Base-by-base conservation (phyloP, 148 eudicot genomes). In the Beta vulgaris region DNA sequence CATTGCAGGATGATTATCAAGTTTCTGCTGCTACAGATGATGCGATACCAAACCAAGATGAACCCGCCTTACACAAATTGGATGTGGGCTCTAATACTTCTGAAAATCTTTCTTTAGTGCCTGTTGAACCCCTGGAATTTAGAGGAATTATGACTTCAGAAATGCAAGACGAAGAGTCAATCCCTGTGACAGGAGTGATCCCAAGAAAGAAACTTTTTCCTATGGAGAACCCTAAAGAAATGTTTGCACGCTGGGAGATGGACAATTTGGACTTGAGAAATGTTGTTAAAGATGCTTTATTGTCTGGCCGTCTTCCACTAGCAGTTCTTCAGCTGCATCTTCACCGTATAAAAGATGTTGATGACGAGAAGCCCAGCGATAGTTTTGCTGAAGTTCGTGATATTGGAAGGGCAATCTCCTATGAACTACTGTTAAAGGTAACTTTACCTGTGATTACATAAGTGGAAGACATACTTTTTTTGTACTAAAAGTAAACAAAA, bases 291-390 rank as follows among this genome's bases (percentile, higher is more conserved):
- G 98, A 94, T 80, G 98, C 98, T 63, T 77, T 94, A 73, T 74
- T 87, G 69, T 90, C 97, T 82, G 97, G 96, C 21, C 98, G 98
- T 69, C 93, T 94, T 82, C 98, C 98, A 69, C 71, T 94, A 73
- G 98, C 98, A 46, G 98, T 94, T 74, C 97, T 94, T 74, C 91
- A 91, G 73, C 80, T 94, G 85, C 98, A 94, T 89, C 96, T 92
- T 81, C 93, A 82, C 77, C 87, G 79, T 69, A 34, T 61, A 53
- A 87, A 76, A 81, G 84, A 80, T 75, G 86, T 70, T 44, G 72
- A 83, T 75, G 85, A 84, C 31, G 76, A 85, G 81, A 90, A 85
- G 73, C 87, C 82, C 70, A 86, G 79, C 74, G 97, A 94, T 83
- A 85, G 90, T 76, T 94, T 94, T 77, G 83, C 82, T 74, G 93